These are phyloP conservation scores for Trichoderma breve DNA, from an alignment of 2,329 filamentous ascomycete genomes.

Conservation along the genomic window DNA sequence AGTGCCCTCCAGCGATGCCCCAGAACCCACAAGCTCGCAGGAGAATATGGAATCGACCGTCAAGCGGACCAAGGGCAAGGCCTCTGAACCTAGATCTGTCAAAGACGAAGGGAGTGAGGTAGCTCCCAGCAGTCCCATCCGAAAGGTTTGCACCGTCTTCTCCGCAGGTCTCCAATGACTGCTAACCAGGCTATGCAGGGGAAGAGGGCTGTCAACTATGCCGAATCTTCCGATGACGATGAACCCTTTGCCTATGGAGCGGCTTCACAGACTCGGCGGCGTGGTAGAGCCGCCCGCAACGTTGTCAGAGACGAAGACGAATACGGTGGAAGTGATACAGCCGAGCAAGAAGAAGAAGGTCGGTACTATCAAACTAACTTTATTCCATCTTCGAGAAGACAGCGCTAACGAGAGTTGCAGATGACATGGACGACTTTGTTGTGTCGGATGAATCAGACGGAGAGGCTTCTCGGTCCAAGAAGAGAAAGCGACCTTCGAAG, in stretches of 20 bases:
- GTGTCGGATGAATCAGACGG: slow-evolving; percentile 84
- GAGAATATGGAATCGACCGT: slow-evolving; percentile 54
- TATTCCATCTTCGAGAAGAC: neutral
- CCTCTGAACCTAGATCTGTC: neutral
- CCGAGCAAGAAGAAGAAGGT: slow-evolving; percentile 62
- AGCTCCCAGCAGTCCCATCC: slow-evolving; percentile 67
- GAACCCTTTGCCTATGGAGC: slow-evolving; percentile 60
- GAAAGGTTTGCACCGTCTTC: slow-evolving; percentile 60
- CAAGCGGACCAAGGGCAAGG: neutral
- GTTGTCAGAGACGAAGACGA: slow-evolving; percentile 67
- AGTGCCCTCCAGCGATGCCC: slow-evolving; percentile 74
- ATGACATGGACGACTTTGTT: slow-evolving; percentile 83
- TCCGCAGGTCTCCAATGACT: too few relatives aligned
- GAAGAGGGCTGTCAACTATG: slow-evolving; percentile 69
- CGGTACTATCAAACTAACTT: slow-evolving; percentile 13
- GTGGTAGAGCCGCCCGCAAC: slow-evolving; percentile 49
- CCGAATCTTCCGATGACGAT: slow-evolving; percentile 79
- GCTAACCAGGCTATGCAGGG: slow-evolving; percentile 34
- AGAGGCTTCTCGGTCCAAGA: slow-evolving; percentile 56
- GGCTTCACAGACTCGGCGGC: slow-evolving; percentile 39
- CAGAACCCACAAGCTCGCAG: slow-evolving; percentile 66
- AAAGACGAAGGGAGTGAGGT: slow-evolving; percentile 34
- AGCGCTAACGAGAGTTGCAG: slow-evolving; percentile 31
- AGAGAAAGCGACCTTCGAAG: slow-evolving; percentile 68
- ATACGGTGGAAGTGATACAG: slow-evolving; percentile 62